phyloP scores from a whole-genome alignment of 192 early-diverging fungal genomes.

The Physocladia obscura region DNA sequence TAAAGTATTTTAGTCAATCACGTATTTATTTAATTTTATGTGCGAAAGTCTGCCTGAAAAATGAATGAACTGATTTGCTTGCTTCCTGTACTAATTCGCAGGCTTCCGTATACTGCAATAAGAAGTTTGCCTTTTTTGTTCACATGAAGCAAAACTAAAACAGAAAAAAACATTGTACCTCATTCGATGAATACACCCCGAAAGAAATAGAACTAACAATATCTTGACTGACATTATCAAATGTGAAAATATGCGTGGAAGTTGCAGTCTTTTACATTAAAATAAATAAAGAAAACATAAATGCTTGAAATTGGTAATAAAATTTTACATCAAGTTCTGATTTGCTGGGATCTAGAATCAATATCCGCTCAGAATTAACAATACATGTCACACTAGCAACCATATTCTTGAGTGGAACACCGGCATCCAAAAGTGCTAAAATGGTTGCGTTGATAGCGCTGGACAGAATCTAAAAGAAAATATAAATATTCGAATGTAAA shows the following conservation, averaged over 20 bases:
- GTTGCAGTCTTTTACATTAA: constrained; percentile 47
- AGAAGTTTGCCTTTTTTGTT: not conserved
- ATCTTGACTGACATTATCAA: constrained; percentile 53
- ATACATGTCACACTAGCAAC: constrained; percentile 71
- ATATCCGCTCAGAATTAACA: constrained; percentile 52
- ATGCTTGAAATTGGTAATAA: not conserved
- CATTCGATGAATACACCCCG: constrained; percentile 69
- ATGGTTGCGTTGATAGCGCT: constrained; percentile 80
- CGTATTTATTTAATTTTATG: constrained; percentile 2
- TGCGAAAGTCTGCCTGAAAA: constrained; percentile 5
- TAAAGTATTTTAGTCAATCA: no score
- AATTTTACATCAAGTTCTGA: constrained; percentile 66
- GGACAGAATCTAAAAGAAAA: constrained; percentile 56
- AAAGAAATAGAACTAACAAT: constrained; percentile 69
- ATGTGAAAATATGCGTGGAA: constrained; percentile 85
- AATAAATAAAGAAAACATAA: not conserved
- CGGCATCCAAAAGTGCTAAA: constrained; percentile 87
- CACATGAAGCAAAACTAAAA: constrained; percentile 23
- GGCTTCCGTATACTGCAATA: not conserved
- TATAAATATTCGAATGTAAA: not conserved
- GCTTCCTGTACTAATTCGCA: not conserved
- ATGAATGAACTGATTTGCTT: not conserved
- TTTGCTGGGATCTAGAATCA: constrained; percentile 77
- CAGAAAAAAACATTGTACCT: constrained; percentile 43
- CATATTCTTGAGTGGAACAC: constrained; percentile 74